Base-by-base conservation (phyloP, 2,329 filamentous ascomycete genomes). In the Apiospora phragmitis region DNA sequence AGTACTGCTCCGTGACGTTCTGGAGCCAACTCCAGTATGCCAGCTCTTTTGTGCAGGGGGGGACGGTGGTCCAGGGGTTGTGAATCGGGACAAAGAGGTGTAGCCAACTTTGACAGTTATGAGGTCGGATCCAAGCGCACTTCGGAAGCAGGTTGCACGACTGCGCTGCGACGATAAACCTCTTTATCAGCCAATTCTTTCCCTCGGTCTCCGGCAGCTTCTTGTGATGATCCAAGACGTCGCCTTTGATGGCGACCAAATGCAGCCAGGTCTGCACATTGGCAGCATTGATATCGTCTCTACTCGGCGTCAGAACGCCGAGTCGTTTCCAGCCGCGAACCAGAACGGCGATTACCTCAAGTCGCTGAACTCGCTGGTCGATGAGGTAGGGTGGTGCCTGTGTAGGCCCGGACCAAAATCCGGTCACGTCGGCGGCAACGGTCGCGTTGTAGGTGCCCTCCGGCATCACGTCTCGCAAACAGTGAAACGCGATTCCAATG, bases 211-310 rank as follows among this genome's bases (percentile, higher is more conserved):
- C 1, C 1, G 9, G 9, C 0, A 67, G 26, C 1, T 7, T 3
- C 0, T 4, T 16, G 26, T n/a, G 18, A 8, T 32, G 26, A 0
- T 3, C 16, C 0, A 47, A 0, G 2, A 2, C 42, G 16, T 47
- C 65, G 7, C 65, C 45, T n/a, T 9, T 8, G 1, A 47, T 18
- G 12, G 65, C 16, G 1, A 67, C 8, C 3, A 14, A 14, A 3
- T 32, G 16, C 0, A 67, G 12, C 65, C 65, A 67, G 35, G 3
- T 14, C 9, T 65, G 35, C 2, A 65, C 35, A 11, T 38, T 65
- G 21, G 21, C 59, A 2, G 18, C 21, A 2, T 65, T 18, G 35
- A 65, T 42, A 3, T 65, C 35, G 2, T 18, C 35, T 12, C 6
- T 3, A 3, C 9, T 1, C 7, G 35, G 38, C 0, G n/a, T n/a